Conservation (phyloP, 2,329 filamentous ascomycete species). For the Neopestalotiopsis sp. region DNA sequence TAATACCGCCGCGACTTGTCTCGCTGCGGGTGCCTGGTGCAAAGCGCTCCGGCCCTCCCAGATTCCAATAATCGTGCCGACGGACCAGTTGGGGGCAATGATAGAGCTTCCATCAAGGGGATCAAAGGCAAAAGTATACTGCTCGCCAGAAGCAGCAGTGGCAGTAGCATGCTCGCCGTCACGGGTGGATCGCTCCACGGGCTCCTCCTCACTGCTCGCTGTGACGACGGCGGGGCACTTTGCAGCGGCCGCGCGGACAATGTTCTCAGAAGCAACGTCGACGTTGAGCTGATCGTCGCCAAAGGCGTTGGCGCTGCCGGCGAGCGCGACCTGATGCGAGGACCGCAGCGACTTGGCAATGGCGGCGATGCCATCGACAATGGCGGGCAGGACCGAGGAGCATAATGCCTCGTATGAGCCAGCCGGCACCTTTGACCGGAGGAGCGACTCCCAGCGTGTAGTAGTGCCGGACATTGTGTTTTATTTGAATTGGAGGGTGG, state of each 20-base stretch:
- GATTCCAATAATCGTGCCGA: slow-evolving; percentile 64
- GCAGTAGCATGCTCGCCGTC: slow-evolving; percentile 14
- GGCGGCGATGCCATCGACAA: slow-evolving; percentile 49
- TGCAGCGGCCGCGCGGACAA: slow-evolving; percentile 50
- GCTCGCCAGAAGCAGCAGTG: slow-evolving; percentile 34
- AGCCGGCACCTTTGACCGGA: slow-evolving; percentile 29
- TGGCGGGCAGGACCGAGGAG: slow-evolving; percentile 51
- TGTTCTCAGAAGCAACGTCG: slow-evolving; percentile 55
- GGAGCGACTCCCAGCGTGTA: slow-evolving; percentile 17
- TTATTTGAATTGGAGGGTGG: neutral
- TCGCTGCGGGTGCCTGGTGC: slow-evolving; percentile 39
- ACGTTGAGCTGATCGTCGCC: slow-evolving; percentile 66
- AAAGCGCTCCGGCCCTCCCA: slow-evolving; percentile 58
- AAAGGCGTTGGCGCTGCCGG: slow-evolving; percentile 59
- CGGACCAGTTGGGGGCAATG: slow-evolving; percentile 62
- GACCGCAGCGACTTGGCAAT: slow-evolving; percentile 50
- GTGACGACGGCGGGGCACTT: slow-evolving; percentile 50
- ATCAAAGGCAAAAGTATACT: slow-evolving; percentile 66
- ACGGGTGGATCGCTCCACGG: slow-evolving; percentile 48
- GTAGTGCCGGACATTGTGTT: neutral
- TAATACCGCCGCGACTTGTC: slow-evolving; percentile 55
- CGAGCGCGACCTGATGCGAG: slow-evolving; percentile 50
- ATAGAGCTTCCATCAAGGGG: slow-evolving; percentile 68
- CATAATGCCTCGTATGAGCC: slow-evolving; percentile 39
- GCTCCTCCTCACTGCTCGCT: slow-evolving; percentile 66